These are phyloP conservation scores for Rhodosporidiobolus sp. DNA, from an alignment of 768 basidiomycete genomes.

Conservation along the genomic window DNA sequence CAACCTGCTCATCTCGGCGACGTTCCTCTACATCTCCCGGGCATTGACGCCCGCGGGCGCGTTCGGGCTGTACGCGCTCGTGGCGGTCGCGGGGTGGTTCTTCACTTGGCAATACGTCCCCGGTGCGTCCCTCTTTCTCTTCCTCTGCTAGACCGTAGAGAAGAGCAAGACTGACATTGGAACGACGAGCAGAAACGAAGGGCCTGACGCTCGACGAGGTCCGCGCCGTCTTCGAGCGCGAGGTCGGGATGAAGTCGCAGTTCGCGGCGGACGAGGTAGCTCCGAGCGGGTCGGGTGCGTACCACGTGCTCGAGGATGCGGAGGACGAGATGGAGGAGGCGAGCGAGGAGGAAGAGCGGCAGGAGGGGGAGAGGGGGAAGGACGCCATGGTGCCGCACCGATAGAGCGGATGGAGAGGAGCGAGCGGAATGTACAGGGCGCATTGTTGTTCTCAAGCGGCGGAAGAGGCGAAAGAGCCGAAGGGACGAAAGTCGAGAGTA, in stretches of 20 bases:
- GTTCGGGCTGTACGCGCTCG: slow-evolving; percentile 21
- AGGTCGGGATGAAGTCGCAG: slow-evolving; percentile 5
- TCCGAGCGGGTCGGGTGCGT: neutral
- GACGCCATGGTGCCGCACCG: too few relatives aligned
- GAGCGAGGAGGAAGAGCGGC: neutral
- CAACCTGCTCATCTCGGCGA: slow-evolving; percentile 37
- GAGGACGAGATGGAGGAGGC: neutral
- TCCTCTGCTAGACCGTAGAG: too few relatives aligned
- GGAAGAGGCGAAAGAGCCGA: too few relatives aligned
- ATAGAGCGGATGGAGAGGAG: too few relatives aligned
- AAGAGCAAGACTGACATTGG: too few relatives aligned
- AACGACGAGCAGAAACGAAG: slow-evolving; percentile 29
- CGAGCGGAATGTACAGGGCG: too few relatives aligned
- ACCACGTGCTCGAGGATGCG: neutral
- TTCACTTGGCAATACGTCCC: slow-evolving; percentile 32
- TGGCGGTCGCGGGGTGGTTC: slow-evolving; percentile 18
- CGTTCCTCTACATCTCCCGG: slow-evolving; percentile 24
- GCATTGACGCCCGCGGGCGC: slow-evolving; percentile 32
- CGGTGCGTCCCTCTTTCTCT: neutral
- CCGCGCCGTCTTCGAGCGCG: slow-evolving; percentile 26
- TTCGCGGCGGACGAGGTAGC: neutral
- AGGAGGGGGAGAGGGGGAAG: too few relatives aligned
- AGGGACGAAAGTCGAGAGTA: too few relatives aligned
- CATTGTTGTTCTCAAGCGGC: too few relatives aligned
- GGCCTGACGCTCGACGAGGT: slow-evolving; percentile 22